Conservation (phyloP, 163 green algal species). For the Coccomyxa subellipsoidea region DNA sequence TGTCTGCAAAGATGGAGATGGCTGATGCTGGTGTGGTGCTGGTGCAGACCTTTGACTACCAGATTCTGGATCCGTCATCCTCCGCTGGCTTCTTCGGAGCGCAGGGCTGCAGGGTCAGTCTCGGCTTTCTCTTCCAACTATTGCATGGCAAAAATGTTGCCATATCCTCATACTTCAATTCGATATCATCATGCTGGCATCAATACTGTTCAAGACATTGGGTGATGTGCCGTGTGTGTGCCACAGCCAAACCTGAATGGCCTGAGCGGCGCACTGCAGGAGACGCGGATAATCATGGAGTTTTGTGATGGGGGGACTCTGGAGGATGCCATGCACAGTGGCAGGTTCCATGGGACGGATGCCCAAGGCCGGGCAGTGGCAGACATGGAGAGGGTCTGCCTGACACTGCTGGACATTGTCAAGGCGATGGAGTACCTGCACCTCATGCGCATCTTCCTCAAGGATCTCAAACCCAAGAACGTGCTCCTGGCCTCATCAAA, state of each 20-base stretch:
- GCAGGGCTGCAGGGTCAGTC: background rate
- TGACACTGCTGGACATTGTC: constrained; percentile 56
- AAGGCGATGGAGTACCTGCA: constrained; percentile 66
- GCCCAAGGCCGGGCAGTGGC: background rate
- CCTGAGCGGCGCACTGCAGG: constrained; percentile 25
- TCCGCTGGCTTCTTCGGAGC: background rate
- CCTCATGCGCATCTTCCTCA: constrained; percentile 63
- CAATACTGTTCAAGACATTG: no score
- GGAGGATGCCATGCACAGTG: constrained; percentile 40
- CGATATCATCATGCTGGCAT: no score
- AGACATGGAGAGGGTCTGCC: constrained; percentile 45
- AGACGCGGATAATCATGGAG: constrained; percentile 69
- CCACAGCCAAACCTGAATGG: background rate
- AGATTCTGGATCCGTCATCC: constrained; percentile 9
- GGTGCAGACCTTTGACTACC: constrained; percentile 50
- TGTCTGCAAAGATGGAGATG: no score
- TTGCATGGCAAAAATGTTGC: background rate
- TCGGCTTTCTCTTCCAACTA: background rate
- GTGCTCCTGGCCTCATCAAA: constrained; percentile 49
- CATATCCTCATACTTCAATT: no score
- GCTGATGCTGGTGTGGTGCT: background rate
- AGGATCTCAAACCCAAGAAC: constrained; percentile 73
- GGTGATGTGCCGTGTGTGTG: no score
- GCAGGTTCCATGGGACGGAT: constrained; percentile 7
- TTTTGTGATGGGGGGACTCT: constrained; percentile 54